phyloP scores from a whole-genome alignment of 2,329 filamentous ascomycete species.

The Plenodomus lindquistii region DNA sequence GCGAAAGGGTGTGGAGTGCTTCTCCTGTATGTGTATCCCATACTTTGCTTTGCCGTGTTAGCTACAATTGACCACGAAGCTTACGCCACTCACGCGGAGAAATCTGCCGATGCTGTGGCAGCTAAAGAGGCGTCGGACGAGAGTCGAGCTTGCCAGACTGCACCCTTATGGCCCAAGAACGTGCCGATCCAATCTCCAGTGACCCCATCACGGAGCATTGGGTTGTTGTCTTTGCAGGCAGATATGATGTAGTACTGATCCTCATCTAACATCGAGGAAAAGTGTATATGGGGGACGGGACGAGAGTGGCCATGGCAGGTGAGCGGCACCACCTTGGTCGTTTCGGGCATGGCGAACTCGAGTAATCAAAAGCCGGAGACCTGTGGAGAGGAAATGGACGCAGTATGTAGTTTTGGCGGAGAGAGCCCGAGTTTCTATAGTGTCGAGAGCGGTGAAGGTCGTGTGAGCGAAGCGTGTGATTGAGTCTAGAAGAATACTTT shows the following conservation, averaged over 20 bases:
- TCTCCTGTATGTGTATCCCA: slow-evolving; percentile 98
- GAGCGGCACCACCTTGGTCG: slow-evolving; percentile 74
- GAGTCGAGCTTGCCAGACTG: slow-evolving; percentile 93
- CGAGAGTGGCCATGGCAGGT: slow-evolving; percentile 95
- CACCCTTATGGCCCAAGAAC: slow-evolving; percentile 96
- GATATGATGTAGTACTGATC: slow-evolving; percentile 91
- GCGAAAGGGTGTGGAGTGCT: slow-evolving; percentile 81
- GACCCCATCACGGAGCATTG: slow-evolving; percentile 94
- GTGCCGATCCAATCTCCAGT: slow-evolving; percentile 85
- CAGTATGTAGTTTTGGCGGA: background rate
- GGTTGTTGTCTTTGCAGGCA: slow-evolving; percentile 96
- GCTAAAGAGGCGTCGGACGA: slow-evolving; percentile 86
- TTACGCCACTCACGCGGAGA: slow-evolving; percentile 72
- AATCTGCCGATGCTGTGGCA: slow-evolving; percentile 93
- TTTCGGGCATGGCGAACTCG: slow-evolving; percentile 37
- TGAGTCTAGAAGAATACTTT: slow-evolving; percentile 5
- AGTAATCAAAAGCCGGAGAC: slow-evolving; percentile 3
- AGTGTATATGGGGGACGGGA: slow-evolving; percentile 87
- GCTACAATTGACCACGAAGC: slow-evolving; percentile 1
- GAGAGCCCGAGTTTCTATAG: slow-evolving; percentile 1
- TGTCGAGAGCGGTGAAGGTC: slow-evolving; percentile 16
- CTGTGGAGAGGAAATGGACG: background rate
- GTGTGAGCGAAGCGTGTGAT: slow-evolving; percentile 14
- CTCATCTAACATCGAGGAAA: slow-evolving; percentile 80
- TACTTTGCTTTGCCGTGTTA: slow-evolving; percentile 69